Base-by-base conservation (phyloP, 2,329 filamentous ascomycete genomes). In the Trichoderma breve region DNA sequence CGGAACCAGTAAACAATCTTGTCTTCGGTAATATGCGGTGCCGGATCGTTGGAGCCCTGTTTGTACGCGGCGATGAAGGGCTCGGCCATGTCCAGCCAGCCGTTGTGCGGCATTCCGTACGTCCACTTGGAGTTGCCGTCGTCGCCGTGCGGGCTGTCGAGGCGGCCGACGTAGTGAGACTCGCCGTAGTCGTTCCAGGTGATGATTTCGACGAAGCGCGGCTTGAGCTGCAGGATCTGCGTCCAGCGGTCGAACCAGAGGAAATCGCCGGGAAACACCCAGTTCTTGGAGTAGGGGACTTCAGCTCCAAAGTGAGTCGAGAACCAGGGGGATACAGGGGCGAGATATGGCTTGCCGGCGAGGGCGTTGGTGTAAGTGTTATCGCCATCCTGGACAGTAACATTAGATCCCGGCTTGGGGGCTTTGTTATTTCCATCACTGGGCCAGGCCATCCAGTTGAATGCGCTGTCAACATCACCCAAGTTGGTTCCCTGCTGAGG, bases 191-290 rank as follows among this genome's bases (percentile, higher is more conserved):
- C 81, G 68, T 83, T 83, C 81, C 81, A 83, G 18, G 84, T 84
- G 28, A 85, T 77, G 53, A 85, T 83, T 75, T 82, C 80, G 8
- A 88, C 78, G 71, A 86, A 87, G 6, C 83, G 81, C 12, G 86
- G 85, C 24, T 82, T 78, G n/a, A 85, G 75, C 8, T 76, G 74
- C 14, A 86, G 74, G 28, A 87, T 82, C 72, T 81, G 73, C 34
- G 85, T 81, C 89, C 88, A 90, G 34, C 89, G 86, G 70, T 88
- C 81, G 72, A 85, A 86, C 86, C 89, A 90, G 11, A 91, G 79
- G 57, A 85, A 82, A 73, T 90, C 89, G 4, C 87, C 85, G 2
- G 85, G 85, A 81, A 88, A 91, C 1, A 90, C 82, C 84, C 85
- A 88, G 75, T 87, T 87, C 81, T 89, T 71, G 53, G 51, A 60